Evolutionary conservation across 768 basidiomycete genomes (phyloP).

Genomic region (Aureoboletus auriporus): DNA sequence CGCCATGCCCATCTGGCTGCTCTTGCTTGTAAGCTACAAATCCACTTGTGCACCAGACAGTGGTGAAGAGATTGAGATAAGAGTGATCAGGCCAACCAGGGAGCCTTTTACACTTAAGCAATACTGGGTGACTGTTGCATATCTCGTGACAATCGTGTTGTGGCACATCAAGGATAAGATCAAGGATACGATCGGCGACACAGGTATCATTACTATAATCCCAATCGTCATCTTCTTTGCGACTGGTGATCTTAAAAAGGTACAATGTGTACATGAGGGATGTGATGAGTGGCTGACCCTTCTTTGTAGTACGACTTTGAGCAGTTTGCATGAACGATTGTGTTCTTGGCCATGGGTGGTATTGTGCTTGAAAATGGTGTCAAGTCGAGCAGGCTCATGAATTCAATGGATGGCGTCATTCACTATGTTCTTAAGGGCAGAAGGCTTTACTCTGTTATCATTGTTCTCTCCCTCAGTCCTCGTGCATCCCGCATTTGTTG

Average conservation of each 20-base stretch:
- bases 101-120: slow-evolving; percentile 83
- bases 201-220: slow-evolving; percentile 95
- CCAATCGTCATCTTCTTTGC: slow-evolving; percentile 94
- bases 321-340: slow-evolving; percentile 90
- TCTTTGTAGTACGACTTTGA: slow-evolving; percentile 82
- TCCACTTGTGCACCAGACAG: slow-evolving; percentile 70
- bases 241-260: slow-evolving; percentile 91
- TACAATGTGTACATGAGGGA: slow-evolving; percentile 21
- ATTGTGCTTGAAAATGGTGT: slow-evolving; percentile 96
- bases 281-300: neutral
- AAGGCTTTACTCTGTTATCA: slow-evolving; percentile 63
- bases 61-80: slow-evolving; percentile 77
- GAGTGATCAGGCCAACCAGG: slow-evolving; percentile 74
- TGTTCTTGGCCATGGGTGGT: slow-evolving; percentile 97
- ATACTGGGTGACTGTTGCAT: slow-evolving; percentile 85
- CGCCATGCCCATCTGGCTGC: slow-evolving; percentile 85
- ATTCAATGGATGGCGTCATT: slow-evolving; percentile 66
- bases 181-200: slow-evolving; percentile 79
- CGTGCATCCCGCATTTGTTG: slow-evolving; percentile 37
- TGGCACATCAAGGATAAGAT: slow-evolving; percentile 88
- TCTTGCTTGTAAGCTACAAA: slow-evolving; percentile 79
- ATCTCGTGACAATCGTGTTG: slow-evolving; percentile 75
- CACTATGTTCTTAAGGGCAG: slow-evolving; percentile 56
- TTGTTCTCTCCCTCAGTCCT: slow-evolving; percentile 70
- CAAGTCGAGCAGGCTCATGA: slow-evolving; percentile 79